Evolutionary conservation across 2,329 filamentous ascomycete species (phyloP).

Genomic region (Colletotrichum brevisporum): DNA sequence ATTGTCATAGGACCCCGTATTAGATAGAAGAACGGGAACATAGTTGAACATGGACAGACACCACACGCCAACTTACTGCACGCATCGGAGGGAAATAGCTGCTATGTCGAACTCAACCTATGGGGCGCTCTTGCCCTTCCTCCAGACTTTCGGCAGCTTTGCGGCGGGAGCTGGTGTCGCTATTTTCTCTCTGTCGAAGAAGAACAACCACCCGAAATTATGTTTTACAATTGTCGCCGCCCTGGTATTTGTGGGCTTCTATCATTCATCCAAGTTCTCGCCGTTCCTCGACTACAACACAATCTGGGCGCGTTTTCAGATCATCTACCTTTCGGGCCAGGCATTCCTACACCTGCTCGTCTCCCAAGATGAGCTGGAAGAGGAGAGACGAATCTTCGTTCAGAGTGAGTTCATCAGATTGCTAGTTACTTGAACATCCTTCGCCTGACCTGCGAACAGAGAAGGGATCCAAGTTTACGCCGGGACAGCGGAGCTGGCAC

Average conservation of each 20-base stretch:
- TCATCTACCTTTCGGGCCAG: conserved; percentile 4
- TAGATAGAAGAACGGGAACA: too few species aligned
- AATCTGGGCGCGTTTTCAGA: conserved; percentile 6
- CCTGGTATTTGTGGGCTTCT: not conserved
- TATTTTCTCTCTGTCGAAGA: not conserved
- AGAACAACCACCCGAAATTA: not conserved
- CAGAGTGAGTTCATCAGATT: not conserved
- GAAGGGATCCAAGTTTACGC: not conserved
- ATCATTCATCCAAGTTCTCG: not conserved
- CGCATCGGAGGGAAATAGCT: not conserved
- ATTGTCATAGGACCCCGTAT: too few species aligned
- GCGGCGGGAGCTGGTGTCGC: not conserved
- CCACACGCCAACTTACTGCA: not conserved
- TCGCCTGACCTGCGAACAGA: not conserved
- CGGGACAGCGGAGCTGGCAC: not conserved
- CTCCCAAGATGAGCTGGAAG: not conserved
- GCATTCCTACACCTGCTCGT: not conserved
- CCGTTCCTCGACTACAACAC: not conserved
- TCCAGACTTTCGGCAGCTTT: not conserved
- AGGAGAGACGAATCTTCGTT: not conserved
- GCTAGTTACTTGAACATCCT: fast-evolving
- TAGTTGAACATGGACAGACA: not conserved
- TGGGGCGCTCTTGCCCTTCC: not conserved
- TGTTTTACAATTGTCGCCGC: not conserved
- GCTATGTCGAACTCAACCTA: not conserved